Base-by-base conservation (phyloP, 352 stramenopile genomes). In the Aphanomyces cochlioides region DNA sequence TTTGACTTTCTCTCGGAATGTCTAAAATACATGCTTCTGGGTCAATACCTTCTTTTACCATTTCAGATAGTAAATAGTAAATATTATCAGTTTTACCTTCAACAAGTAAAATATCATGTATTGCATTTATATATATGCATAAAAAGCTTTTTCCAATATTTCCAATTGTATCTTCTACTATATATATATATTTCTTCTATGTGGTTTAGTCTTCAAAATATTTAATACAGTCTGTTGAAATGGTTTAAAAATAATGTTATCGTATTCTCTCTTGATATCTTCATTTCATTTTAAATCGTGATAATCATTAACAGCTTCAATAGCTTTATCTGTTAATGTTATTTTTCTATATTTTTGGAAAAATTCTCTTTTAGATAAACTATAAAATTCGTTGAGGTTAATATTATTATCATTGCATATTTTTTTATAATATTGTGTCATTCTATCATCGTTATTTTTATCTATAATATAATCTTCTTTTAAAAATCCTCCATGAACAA, bases 351-450 rank as follows among this genome's bases (percentile, higher is more conserved):
- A 50, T 50, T 50, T 50, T 50, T 50, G 43, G 43, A 50, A 50
- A 60, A 34, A 39, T 60, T 60, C 36, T 60, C 19, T 40, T 60
- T 60, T 60, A 21, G 19, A 70, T 53, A 57, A 72, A 72, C 43
- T 56, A 28, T 41, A 37, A 40, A n/a, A 50, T 59, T 61, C 43
- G 56, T 67, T 58, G 40, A 41, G 50, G 59, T 54, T 67, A 73
- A 37, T 59, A 36, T 48, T 56, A 6, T 64, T 48, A 28, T 40
- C 56, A 57, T 45, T 59, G n/a, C 10, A 34, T 50, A 50, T 63
- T 39, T 63, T 68, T 2, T 50, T 50, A 50, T 50, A 50, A 50
- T 50, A 50, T 50, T 50, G 43, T 50, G 43, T 50, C 43, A 50
- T 50, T 50, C 43, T 50, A 50, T 50, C 43, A 50, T 50, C 43